phyloP scores from a whole-genome alignment of 257 asterid genomes.

The Solanum tacnaense region DNA sequence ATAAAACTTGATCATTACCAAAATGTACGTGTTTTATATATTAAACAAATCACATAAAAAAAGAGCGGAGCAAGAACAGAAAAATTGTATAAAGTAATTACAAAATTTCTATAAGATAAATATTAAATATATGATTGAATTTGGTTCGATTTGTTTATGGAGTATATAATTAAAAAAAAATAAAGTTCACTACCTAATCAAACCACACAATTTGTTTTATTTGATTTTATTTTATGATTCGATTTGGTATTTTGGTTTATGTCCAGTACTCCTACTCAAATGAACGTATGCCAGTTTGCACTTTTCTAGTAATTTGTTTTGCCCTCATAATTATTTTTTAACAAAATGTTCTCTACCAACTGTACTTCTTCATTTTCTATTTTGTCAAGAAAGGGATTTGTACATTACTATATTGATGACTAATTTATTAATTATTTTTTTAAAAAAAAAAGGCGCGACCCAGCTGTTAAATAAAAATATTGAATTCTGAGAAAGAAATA shows the following conservation, averaged over 20 bases:
- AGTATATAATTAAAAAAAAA: no score
- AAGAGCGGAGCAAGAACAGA: not conserved
- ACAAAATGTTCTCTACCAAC: not conserved
- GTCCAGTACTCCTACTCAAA: not conserved
- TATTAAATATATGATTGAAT: not conserved
- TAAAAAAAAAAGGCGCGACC: not conserved
- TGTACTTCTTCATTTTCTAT: not conserved
- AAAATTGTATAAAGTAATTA: no score
- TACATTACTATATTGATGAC: not conserved
- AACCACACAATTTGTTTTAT: not conserved
- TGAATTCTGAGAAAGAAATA: not conserved
- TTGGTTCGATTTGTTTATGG: not conserved
- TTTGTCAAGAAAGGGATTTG: not conserved
- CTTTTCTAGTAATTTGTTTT: not conserved
- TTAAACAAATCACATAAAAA: not conserved
- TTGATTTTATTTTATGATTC: not conserved
- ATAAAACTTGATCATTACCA: not conserved
- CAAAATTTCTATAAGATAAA: not conserved
- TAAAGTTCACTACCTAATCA: not conserved
- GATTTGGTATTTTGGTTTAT: not conserved
- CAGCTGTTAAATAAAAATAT: not conserved
- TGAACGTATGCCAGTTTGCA: not conserved
- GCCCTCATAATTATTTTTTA: not conserved
- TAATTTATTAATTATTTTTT: no score
- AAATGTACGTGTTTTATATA: not conserved